These are phyloP conservation scores for Skeletonema grethae DNA, from an alignment of 108 stramenopile species.

Conservation along the genomic window DNA sequence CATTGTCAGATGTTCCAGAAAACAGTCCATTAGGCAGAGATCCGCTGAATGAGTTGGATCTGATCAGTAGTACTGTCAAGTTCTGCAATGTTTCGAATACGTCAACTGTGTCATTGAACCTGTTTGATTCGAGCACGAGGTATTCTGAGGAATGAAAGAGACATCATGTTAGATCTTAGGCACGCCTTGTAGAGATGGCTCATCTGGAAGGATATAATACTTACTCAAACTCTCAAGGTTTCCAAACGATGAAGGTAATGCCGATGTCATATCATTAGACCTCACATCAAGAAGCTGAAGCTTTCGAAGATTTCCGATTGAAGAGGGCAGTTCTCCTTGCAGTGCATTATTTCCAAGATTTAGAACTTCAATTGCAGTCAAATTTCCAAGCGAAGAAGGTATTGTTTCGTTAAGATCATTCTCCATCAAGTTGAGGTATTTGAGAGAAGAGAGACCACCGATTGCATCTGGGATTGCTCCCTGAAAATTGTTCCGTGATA, in stretches of 20 bases:
- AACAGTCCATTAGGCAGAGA: background rate
- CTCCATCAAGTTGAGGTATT: conserved; percentile 8
- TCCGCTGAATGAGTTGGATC: conserved; percentile 5
- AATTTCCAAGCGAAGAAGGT: conserved; percentile 9
- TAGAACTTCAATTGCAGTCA: conserved; percentile 1
- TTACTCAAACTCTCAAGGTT: conserved; percentile 3
- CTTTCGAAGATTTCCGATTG: conserved; percentile 1
- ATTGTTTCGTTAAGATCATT: conserved; percentile 9
- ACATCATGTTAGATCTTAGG: background rate
- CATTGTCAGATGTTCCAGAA: background rate
- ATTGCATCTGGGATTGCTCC: background rate
- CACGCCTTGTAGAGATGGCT: background rate
- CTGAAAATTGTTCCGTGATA: background rate
- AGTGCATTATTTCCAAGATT: conserved; percentile 4
- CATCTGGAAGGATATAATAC: background rate
- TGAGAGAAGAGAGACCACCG: background rate
- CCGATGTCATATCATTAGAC: conserved; percentile 13
- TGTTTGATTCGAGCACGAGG: conserved; percentile 2
- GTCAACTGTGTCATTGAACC: background rate
- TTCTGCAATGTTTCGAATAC: background rate
- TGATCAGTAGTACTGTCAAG: background rate
- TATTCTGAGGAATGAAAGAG: background rate
- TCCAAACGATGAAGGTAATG: conserved; percentile 5
- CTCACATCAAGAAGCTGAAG: conserved; percentile 7
- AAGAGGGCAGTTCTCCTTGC: conserved; percentile 4